Base-by-base conservation (phyloP, 345 rosid genomes). In the Ceriops zippeliana region DNA sequence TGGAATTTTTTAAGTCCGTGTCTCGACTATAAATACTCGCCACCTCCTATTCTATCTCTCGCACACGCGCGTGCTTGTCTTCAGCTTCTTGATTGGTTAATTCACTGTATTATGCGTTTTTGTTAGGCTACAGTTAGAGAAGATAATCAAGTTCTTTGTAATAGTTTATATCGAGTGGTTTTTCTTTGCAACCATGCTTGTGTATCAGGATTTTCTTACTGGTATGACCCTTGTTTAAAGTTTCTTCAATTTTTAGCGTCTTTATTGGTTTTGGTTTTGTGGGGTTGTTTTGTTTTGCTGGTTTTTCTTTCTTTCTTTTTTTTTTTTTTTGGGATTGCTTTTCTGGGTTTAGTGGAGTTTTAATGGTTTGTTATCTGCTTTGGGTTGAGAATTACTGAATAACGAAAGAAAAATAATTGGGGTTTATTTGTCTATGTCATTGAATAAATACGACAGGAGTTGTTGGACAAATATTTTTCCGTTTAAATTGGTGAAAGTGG, bases 151-250 rank as follows among this genome's bases (percentile, higher is more conserved):
- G 42, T 26, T 24, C 16, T 19, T 31, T 65, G 5, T 65, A 22
- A 7, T 65, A 34, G 4, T 32, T 20, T 26, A 22, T 27, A 53
- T 30, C 11, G 6, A 28, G 4, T 5, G 4, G 10, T 1, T 1
- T 35, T 26, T 24, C 13, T 61, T 1, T 26, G 13, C 5, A 37
- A 52, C 24, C 67, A 70, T 70, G 73, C 27, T 70, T 7, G 67
- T 70, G 26, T 70, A 70, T 70, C 73, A 70, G 60, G 67, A 70
- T 70, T 67, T 62, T 52, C 66, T 70, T 6, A 61, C 67, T 32
- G 67, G 66, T 70, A 46, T 15, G 24, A 17, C 9, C 5, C 21
- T 7, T 13, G 0, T 1, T 20, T 11, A 9, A 13, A 42, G 8
- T 2, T 42, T 42, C 19, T 42, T 42, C 5, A 42, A 42, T 42